Percentiles rank a stretch among this genome's conserved stretches.
Conservation (phyloP, 2,329 filamentous ascomycete genomes). For the Myriosclerotinia duriaeana region DNA sequence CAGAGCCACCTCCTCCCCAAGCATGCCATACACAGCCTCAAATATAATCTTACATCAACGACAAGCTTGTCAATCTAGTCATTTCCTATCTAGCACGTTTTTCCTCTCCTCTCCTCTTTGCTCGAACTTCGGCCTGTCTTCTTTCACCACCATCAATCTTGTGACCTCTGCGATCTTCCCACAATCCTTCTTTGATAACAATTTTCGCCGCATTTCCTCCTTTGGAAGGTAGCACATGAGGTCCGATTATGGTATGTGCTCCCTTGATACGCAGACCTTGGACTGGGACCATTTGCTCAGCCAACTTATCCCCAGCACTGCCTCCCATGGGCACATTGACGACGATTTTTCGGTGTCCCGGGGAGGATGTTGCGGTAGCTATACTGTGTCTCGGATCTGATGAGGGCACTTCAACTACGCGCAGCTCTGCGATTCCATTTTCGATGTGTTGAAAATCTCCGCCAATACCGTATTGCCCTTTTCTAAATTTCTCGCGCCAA, state of each 20-base stretch:
- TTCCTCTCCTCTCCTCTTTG: conserved; percentile 78
- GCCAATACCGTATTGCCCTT: conserved; percentile 74
- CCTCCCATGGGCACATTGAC: conserved; percentile 56
- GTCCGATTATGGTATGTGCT: conserved; percentile 70
- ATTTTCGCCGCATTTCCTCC: conserved; percentile 65
- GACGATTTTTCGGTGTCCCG: conserved; percentile 53
- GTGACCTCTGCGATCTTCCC: conserved; percentile 81
- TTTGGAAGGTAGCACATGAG: conserved; percentile 68
- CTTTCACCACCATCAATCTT: conserved; percentile 98
- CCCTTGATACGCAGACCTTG: conserved; percentile 66
- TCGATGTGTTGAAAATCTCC: conserved; percentile 76
- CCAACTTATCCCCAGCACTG: conserved; percentile 40
- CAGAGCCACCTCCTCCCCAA: conserved; percentile 19
- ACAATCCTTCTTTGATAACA: conserved; percentile 79
- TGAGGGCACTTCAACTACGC: conserved; percentile 45
- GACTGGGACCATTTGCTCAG: conserved; percentile 53
- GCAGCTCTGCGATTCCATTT: conserved; percentile 54
- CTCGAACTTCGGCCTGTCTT: conserved; percentile 78
- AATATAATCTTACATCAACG: conserved; percentile 35
- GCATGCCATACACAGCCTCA: conserved; percentile 31
- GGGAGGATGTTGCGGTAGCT: conserved; percentile 53
- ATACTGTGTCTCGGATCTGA: conserved; percentile 33
- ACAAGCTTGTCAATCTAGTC: conserved; percentile 22
- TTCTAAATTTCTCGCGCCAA: conserved; percentile 83
- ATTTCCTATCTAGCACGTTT: conserved; percentile 48